Percentiles rank a stretch among this genome's conserved stretches.
These are phyloP conservation scores for Aspergillus hortae DNA, from an alignment of 2,329 filamentous ascomycete species.

Conservation along the genomic window DNA sequence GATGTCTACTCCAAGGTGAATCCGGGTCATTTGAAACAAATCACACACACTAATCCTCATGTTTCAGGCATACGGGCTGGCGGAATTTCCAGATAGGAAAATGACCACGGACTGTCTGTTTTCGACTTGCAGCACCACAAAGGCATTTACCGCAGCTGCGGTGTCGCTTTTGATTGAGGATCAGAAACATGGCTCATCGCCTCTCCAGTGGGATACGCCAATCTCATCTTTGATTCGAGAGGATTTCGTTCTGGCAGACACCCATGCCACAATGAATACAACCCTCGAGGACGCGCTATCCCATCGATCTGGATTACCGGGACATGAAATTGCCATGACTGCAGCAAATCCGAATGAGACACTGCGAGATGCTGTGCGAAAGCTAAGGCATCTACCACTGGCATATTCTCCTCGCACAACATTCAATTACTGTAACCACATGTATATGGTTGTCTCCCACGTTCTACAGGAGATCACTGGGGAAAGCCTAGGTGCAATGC, in stretches of 20 bases:
- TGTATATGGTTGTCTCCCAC: constrained; percentile 22
- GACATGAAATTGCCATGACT: constrained; percentile 10
- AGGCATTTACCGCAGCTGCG: constrained; percentile 24
- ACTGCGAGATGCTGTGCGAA: constrained; percentile 16
- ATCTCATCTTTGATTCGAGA: constrained; percentile 34
- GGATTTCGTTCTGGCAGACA: constrained; percentile 28
- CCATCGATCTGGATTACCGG: constrained; percentile 29
- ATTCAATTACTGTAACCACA: constrained; percentile 22
- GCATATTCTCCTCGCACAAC: constrained; percentile 16
- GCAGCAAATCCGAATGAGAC: constrained; percentile 5
- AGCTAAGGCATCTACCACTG: constrained; percentile 17
- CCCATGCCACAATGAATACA: constrained; percentile 23
- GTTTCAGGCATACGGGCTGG: constrained; percentile 26
- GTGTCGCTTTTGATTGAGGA: constrained; percentile 20
- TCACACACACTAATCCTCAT: background rate
- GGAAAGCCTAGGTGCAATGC: constrained; percentile 7
- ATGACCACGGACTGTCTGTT: constrained; percentile 24
- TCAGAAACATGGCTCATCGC: constrained; percentile 8
- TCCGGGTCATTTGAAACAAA: background rate
- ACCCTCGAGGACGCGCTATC: constrained; percentile 35
- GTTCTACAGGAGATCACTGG: constrained; percentile 14
- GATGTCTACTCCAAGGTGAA: constrained; percentile 24
- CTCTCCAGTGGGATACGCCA: constrained; percentile 34
- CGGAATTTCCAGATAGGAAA: constrained; percentile 20
- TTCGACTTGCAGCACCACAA: constrained; percentile 24